Conservation (phyloP, 2,329 filamentous ascomycete species). For the Trichoderma koningiopsis region DNA sequence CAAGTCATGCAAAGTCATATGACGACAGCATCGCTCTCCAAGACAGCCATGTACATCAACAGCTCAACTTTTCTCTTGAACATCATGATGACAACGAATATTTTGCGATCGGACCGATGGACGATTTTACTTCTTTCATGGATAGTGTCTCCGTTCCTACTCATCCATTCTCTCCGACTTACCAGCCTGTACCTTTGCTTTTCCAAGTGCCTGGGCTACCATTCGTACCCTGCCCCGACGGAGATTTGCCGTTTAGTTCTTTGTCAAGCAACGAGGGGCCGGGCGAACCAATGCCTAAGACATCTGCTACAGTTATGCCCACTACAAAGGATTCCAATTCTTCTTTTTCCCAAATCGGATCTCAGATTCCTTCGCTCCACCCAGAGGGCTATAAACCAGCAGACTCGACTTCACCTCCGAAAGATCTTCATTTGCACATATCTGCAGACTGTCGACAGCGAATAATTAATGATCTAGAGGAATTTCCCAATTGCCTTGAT, state of each 20-base stretch:
- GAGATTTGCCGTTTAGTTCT: neutral
- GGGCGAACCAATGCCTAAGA: neutral
- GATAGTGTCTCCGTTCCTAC: constrained; percentile 1
- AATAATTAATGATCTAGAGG: neutral
- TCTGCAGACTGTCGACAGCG: neutral
- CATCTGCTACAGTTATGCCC: neutral
- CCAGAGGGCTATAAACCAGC: neutral
- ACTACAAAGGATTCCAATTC: neutral
- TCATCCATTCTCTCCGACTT: constrained; percentile 4
- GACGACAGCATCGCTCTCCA: neutral
- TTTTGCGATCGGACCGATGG: neutral
- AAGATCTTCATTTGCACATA: neutral
- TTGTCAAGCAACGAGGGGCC: neutral
- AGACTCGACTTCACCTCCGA: neutral
- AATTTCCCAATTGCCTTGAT: neutral
- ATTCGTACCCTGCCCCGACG: neutral
- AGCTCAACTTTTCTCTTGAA: neutral
- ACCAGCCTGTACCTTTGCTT: neutral
- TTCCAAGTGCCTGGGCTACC: neutral
- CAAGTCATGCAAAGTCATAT: too few species aligned
- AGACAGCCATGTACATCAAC: neutral
- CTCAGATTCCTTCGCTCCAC: neutral
- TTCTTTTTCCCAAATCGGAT: neutral
- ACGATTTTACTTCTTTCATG: constrained; percentile 9
- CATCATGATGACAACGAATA: neutral